Evolutionary conservation across 2,329 filamentous ascomycete genomes (phyloP).

Genomic region (Hortaea werneckii): DNA sequence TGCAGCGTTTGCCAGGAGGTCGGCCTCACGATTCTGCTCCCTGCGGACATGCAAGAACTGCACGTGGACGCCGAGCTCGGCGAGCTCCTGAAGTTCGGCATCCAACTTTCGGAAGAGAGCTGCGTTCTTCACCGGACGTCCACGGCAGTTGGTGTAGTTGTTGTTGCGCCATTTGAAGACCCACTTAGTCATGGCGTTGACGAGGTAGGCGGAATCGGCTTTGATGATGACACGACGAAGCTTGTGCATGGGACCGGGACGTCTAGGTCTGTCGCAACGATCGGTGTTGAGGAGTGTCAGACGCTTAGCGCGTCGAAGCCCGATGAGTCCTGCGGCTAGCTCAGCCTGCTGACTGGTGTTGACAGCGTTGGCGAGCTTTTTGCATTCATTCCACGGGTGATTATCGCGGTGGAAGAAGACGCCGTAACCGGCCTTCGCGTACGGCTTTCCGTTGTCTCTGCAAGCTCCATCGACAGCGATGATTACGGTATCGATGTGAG

Average conservation of each 20-base stretch:
- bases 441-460: conserved; percentile 11
- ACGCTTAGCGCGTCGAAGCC: conserved; percentile 2
- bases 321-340: conserved; percentile 13
- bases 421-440: conserved; percentile 10
- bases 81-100: conserved; percentile 11
- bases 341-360: conserved; percentile 13
- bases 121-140: conserved; percentile 15
- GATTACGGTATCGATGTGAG: conserved; percentile 19
- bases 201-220: conserved; percentile 27
- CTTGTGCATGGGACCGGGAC: conserved; percentile 2
- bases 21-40: conserved; percentile 13
- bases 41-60: conserved; percentile 21
- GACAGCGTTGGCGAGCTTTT: background rate
- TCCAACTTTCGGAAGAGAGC: conserved; percentile 14
- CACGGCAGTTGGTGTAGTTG: conserved; percentile 18
- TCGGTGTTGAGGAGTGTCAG: background rate
- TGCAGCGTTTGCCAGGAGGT: conserved; percentile 13
- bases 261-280: background rate
- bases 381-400: conserved; percentile 2
- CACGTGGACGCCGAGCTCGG: conserved; percentile 13
- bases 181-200: conserved; percentile 23
- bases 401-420: conserved; percentile 13
- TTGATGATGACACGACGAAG: conserved; percentile 17
- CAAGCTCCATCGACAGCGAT: conserved; percentile 19
- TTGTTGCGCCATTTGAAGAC: conserved; percentile 25